Percentiles rank a stretch among this genome's conserved stretches.
Conservation (phyloP, 2,329 filamentous ascomycete species). For the Chaetomium sp. region DNA sequence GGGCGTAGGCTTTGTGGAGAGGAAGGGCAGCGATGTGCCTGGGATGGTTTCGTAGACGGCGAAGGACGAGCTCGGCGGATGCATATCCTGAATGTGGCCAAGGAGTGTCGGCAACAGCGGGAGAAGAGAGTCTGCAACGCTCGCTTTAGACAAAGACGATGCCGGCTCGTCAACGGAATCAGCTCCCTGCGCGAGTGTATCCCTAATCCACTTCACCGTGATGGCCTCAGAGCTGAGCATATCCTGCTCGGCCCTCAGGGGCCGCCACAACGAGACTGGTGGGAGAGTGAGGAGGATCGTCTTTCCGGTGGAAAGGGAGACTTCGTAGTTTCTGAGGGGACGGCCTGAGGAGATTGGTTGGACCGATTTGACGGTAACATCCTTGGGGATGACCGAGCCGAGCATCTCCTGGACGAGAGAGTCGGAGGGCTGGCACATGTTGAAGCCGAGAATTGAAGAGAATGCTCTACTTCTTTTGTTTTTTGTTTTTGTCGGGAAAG, state of each 20-base stretch:
- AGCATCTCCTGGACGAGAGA: conserved; percentile 33
- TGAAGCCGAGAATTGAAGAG: conserved; percentile 6
- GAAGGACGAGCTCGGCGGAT: conserved; percentile 33
- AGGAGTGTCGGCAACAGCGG: conserved; percentile 37
- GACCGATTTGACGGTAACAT: conserved; percentile 30
- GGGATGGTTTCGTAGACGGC: conserved; percentile 35
- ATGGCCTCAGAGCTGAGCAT: conserved; percentile 40
- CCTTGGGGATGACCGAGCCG: conserved; percentile 25
- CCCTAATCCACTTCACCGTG: conserved; percentile 40
- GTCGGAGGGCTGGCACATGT: conserved; percentile 32
- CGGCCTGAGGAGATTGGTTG: conserved; percentile 31
- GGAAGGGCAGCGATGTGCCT: conserved; percentile 34
- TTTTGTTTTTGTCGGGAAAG: background rate
- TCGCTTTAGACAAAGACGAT: background rate
- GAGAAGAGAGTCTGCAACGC: conserved; percentile 20
- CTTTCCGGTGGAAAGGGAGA: conserved; percentile 37
- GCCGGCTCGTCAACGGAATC: background rate
- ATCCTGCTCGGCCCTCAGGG: conserved; percentile 42
- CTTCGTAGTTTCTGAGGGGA: conserved; percentile 37
- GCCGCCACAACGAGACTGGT: conserved; percentile 36
- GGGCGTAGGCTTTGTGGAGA: conserved; percentile 29
- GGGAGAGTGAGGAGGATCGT: conserved; percentile 38
- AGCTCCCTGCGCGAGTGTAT: conserved; percentile 8
- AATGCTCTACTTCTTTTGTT: background rate
- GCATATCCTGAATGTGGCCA: conserved; percentile 29